A percentile compares a stretch with the other conserved stretches of the same genome.
phyloP scores from a whole-genome alignment of 2,329 filamentous ascomycete genomes.

The Fusarium sp. region DNA sequence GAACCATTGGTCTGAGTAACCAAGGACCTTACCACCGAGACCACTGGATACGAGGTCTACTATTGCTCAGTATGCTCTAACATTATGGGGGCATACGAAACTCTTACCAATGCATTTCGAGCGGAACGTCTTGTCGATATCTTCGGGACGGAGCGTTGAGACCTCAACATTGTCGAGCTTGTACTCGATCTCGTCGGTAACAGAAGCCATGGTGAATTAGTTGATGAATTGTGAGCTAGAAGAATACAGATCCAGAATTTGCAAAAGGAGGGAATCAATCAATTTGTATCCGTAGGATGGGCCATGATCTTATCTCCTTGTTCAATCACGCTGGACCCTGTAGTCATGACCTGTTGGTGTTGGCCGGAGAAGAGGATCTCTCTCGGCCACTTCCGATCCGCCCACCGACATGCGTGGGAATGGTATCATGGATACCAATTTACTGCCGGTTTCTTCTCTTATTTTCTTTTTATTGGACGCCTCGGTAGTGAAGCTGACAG shows the following conservation, averaged over 20 bases:
- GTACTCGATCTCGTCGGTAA: conserved; percentile 65
- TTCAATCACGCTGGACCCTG: conserved; percentile 13
- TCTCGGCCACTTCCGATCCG: conserved; percentile 52
- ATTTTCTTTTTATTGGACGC: conserved; percentile 26
- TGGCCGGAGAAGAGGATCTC: conserved; percentile 44
- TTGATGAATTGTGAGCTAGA: background rate
- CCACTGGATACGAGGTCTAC: conserved; percentile 72
- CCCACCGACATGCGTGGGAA: conserved; percentile 16
- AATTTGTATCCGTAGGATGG: conserved; percentile 7
- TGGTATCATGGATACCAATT: conserved; percentile 27
- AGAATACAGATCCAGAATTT: background rate
- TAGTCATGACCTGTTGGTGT: conserved; percentile 21
- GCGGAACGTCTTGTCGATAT: conserved; percentile 73
- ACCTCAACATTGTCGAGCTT: conserved; percentile 67
- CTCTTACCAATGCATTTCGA: conserved; percentile 71
- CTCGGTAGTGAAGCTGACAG: conserved; percentile 21
- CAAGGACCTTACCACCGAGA: conserved; percentile 73
- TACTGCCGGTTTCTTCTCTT: conserved; percentile 10
- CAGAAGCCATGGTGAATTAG: conserved; percentile 51
- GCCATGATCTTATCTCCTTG: conserved; percentile 38
- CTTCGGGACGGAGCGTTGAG: conserved; percentile 62
- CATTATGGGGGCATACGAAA: background rate
- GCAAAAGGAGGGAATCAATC: conserved; percentile 1
- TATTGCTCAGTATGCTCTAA: conserved; percentile 6
- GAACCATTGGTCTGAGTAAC: conserved; percentile 77